phyloP scores from a whole-genome alignment of 441 rosid species.

The Croton setiger region DNA sequence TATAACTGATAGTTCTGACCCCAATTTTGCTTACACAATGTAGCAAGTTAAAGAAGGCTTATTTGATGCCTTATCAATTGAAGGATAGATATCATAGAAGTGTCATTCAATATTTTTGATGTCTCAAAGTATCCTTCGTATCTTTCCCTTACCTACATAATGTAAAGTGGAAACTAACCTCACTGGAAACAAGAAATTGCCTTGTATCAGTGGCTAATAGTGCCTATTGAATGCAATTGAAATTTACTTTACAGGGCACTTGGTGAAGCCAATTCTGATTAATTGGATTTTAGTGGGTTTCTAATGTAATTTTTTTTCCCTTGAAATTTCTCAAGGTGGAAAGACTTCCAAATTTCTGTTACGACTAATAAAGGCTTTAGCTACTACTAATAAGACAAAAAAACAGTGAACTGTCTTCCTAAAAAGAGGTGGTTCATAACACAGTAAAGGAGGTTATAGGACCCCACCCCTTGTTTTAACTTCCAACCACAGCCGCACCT shows the following conservation, averaged over 20 bases:
- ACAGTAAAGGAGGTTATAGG: conserved; percentile 15
- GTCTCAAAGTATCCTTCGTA: background rate
- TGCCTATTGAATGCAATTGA: too few species aligned
- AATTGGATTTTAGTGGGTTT: too few species aligned
- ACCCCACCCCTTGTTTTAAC: conserved; percentile 23
- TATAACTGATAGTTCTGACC: conserved; percentile 37
- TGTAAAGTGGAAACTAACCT: too few species aligned
- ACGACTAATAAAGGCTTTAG: too few species aligned
- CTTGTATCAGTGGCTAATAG: too few species aligned
- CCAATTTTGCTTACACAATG: conserved; percentile 28
- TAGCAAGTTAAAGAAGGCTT: background rate
- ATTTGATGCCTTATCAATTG: background rate
- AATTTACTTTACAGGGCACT: too few species aligned
- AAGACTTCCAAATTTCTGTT: background rate
- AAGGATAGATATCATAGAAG: background rate
- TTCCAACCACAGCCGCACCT: conserved; percentile 48
- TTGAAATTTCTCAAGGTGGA: background rate
- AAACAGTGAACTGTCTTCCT: conserved; percentile 16
- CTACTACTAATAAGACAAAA: conserved; percentile 28
- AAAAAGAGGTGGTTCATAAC: conserved; percentile 3
- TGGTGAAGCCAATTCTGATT: too few species aligned
- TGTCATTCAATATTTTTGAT: background rate
- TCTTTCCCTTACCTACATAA: background rate
- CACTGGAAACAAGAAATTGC: too few species aligned
- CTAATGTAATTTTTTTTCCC: too few species aligned